Conservation (phyloP, 805 yeast genomes). For the Yamadazyma nakazawae region DNA sequence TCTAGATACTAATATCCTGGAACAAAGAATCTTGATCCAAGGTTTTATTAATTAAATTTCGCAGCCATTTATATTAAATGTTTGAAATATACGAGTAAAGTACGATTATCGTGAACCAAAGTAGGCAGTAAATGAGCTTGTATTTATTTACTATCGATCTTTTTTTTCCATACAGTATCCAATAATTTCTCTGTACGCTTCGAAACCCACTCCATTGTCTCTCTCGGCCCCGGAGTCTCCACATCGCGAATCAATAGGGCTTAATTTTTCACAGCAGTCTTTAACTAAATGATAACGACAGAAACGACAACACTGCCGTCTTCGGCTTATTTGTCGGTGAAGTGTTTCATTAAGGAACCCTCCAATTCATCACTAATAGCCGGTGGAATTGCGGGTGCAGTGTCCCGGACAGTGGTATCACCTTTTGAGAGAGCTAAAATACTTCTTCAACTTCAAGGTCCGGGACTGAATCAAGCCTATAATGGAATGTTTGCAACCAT, state of each 20-base stretch:
- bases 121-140: too few species aligned
- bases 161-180: too few species aligned
- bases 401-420: conserved; percentile 86
- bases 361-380: conserved; percentile 62
- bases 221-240: background rate
- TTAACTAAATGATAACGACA: background rate
- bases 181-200: too few species aligned
- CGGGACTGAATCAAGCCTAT: conserved; percentile 45
- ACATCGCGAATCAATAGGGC: background rate
- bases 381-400: conserved; percentile 77
- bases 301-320: background rate
- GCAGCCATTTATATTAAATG: background rate
- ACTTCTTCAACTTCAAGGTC: conserved; percentile 82
- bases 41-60: background rate
- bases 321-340: background rate
- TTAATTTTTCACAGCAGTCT: background rate
- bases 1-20: conserved; percentile 16
- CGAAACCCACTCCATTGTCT: too few species aligned
- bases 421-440: conserved; percentile 96
- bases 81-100: too few species aligned
- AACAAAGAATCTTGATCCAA: background rate
- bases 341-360: conserved; percentile 35
- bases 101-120: too few species aligned
- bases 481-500: conserved; percentile 78
- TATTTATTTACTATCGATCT: too few species aligned